Evolutionary conservation across 2,329 filamentous ascomycete species (phyloP), one percentile per base, ranked within the genome.

Genomic region (Fusarium chaquense): DNA sequence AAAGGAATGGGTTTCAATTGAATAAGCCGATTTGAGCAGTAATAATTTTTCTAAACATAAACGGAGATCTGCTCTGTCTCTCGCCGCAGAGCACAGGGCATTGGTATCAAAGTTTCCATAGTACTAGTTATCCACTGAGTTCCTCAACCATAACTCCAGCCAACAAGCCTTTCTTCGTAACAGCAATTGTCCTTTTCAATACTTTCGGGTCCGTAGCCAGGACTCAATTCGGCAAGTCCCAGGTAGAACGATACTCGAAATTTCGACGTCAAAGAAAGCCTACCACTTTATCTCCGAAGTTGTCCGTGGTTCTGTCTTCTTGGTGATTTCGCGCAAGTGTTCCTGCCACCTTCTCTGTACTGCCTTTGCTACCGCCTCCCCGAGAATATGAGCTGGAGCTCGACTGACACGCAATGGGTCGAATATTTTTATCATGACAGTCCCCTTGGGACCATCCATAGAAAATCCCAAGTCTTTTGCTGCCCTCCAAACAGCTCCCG

Each of bases 401-500:
- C 44, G 58, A 16, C 71, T 64, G n/a, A 73, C 73, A 56, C 64
- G 67, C 22, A 47, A 41, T 4, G 59, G 36, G 10, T 75, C 62
- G 13, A 18, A 16, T 16, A 75, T 49, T 12, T 50, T 55, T 16
- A 74, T 38, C 9, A 73, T 43, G 28, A 75, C 22, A 4, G 73
- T 75, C 24, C 73, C 73, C 40, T 57, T 62, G 16, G 67, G 51
- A 9, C 54, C 65, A 8, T 57, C 53, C 38, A 46, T 57, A 46
- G 49, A 72, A 44, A 76, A 75, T 22, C 77, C 77, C 45, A 75
- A 57, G 7, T 72, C 64, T 40, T 73, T 66, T 50, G 81, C 54
- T 5, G 75, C 72, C 20, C 36, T 26, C 63, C 76, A 78, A 20
- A 80, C 58, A 28, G 74, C 73, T 10, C 64, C 49, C 18, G 70